Evolutionary conservation across 2,329 filamentous ascomycete species (phyloP), one percentile per base, ranked within the genome.

Genomic region (Fusarium drepaniforme): DNA sequence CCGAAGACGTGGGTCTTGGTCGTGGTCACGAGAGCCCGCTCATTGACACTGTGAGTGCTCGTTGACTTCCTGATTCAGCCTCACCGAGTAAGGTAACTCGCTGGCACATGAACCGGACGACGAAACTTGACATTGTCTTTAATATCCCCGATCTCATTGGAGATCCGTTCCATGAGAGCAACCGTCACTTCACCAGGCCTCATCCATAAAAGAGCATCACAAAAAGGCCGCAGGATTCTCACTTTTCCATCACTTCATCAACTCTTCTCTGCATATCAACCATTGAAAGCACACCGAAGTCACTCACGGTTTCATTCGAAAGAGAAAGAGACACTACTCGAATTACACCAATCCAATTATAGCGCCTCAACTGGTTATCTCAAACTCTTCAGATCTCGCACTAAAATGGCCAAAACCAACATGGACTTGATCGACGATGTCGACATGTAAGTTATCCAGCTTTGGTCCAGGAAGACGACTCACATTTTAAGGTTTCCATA

Each of bases 401-500:
- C 28, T 59, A 73, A 60, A 11, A 80, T 80, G 78, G 44, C 67
- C 8, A 80, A 78, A 70, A 71, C 78, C 15, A 80, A 53, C 58
- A 77, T 80, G 37, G 71, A 80, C 28, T 68, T 80, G 6, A 75
- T 80, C 59, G 74, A 75, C 40, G 68, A 75, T 44, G 77, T 77
- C 56, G 77, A 80, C 46, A 74, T 77, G 75, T 75, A 75, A 59
- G 76, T 61, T n/a, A 33, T 35, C 16, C 53, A 30, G 28, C 18
- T 15, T 37, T 16, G 35, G 16, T 4, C 35, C 25, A 12, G 40
- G 35, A 30, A 12, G 8, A 11, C 46, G 56, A 18, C 69, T 71
- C 30, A 74, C 18, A 49, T 61, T 5, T 30, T 40, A 78, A 96
- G 94, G 79, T 97, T 97, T 80, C 95, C 95, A 1, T 94, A 97